phyloP scores from a whole-genome alignment of 176 grass and related monocot species.

The Ampelocalamus luodianensis region DNA sequence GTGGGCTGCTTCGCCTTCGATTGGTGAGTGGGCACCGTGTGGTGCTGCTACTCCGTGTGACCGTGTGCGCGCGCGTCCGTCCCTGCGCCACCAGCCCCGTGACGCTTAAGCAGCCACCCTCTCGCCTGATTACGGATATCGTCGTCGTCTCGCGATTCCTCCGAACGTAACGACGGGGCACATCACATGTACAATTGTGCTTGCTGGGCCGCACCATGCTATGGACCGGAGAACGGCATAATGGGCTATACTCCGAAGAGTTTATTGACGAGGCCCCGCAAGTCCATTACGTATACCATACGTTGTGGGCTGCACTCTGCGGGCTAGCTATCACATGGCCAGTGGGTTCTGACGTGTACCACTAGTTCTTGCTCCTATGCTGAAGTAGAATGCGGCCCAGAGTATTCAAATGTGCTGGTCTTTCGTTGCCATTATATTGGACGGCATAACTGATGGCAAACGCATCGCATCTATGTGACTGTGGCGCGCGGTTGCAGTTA shows the following conservation, averaged over 20 bases:
- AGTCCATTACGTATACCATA: too few relatives aligned
- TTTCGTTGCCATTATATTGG: constrained; percentile 8
- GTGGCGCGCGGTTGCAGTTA: background rate
- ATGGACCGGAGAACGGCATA: too few relatives aligned
- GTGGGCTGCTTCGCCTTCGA: background rate
- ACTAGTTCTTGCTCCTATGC: background rate
- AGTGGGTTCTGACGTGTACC: too few relatives aligned
- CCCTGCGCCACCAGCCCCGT: background rate
- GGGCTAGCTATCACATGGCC: background rate
- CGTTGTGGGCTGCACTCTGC: background rate
- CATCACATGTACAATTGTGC: background rate
- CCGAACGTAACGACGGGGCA: background rate
- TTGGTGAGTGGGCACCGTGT: background rate
- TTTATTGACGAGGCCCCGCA: too few relatives aligned
- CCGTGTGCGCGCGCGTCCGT: background rate
- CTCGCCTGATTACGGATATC: background rate
- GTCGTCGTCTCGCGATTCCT: background rate
- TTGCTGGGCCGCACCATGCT: background rate
- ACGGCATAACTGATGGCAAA: background rate
- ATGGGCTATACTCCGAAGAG: too few relatives aligned
- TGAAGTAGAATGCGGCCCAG: background rate
- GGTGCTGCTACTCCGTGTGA: background rate
- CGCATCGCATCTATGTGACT: background rate
- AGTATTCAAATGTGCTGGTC: background rate
- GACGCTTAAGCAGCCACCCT: background rate